Conservation (phyloP, 768 basidiomycete genomes). For the Chalciporus pseudorubinellus region DNA sequence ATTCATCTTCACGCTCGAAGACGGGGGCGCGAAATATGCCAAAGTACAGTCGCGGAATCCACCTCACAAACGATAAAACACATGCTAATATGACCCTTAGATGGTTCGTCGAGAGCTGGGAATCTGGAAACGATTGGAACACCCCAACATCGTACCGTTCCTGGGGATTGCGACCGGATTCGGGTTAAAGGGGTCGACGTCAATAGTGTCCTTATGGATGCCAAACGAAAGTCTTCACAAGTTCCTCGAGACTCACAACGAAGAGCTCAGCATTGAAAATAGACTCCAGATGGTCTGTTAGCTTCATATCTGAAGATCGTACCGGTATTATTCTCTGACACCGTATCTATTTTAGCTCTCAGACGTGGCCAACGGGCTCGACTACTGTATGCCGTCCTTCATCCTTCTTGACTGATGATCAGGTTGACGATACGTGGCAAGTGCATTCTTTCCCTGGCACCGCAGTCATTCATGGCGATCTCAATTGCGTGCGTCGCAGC, state of each 20-base stretch:
- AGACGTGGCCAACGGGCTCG: slow-evolving; percentile 6
- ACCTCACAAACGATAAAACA: not conserved
- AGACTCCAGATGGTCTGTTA: slow-evolving; percentile 6
- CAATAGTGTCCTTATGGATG: slow-evolving; percentile 30
- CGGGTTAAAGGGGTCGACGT: slow-evolving; percentile 15
- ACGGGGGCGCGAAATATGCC: not conserved
- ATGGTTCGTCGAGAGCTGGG: slow-evolving; percentile 21
- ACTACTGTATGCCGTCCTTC: not conserved
- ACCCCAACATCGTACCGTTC: slow-evolving; percentile 21
- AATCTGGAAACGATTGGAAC: slow-evolving; percentile 21
- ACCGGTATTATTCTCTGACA: not conserved
- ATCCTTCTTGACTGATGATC: not conserved
- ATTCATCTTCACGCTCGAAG: slow-evolving; percentile 3
- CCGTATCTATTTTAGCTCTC: slow-evolving; percentile 1
- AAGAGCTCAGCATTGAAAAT: not conserved
- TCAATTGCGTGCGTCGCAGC: slow-evolving; percentile 2
- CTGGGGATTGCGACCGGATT: slow-evolving; percentile 22
- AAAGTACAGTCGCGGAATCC: not conserved
- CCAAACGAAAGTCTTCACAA: slow-evolving; percentile 21
- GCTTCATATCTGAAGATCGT: not conserved
- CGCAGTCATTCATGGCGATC: slow-evolving; percentile 6
- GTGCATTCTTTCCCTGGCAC: slow-evolving; percentile 2
- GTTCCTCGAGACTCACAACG: slow-evolving; percentile 11
- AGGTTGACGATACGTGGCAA: not conserved
- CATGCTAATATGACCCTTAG: not conserved